Evolutionary conservation across 2,329 filamentous ascomycete species (phyloP), one percentile per base, ranked within the genome.

Genomic region (Ceratocystis papillata): DNA sequence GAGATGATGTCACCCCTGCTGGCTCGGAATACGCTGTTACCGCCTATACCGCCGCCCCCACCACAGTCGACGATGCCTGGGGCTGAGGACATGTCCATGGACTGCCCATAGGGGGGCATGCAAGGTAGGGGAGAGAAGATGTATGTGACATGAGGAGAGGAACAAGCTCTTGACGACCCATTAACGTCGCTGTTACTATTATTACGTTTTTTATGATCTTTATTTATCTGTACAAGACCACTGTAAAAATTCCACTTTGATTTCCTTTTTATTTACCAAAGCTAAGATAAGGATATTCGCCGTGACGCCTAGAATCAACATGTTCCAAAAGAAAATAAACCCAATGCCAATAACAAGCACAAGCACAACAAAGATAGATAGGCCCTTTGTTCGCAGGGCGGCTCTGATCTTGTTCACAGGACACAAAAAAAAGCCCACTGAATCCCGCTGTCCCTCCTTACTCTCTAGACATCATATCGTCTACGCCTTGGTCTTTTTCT

Each of bases 1-100:
- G 75, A 77, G 68, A 69, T 77, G 60, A 75, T 77, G 72, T 73
- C 75, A 45, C 73, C 75, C 44, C 71, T 77, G 69, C 70, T 75
- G 41, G 73, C 71, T 59, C 73, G 75, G 65, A 70, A 71, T 46
- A 68, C 55, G 22, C 59, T 66, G 25, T 48, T 68, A 22, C 67
- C 67, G 41, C 67, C 67, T 5, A 66, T 68, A 25, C 67, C 67
- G 25, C 65, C 65, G 8, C 67, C 67, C 5, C 67, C 67, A 41
- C 61, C 67, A 33, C 55, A 45, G 28, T 63, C 63, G n/a, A 20
- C 62, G 15, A 65, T 65, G 63, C 45, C 62, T 17, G 55, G 60
- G 10, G 45, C 62, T 45, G 62, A 50, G 10, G 45, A 48, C 41
- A 20, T 25, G 28, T 53, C 48, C 6, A 67, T 67, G 66, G 57